Evolutionary conservation across 164 flowering plant genomes (phyloP), one percentile per base, ranked within the genome.

Genomic region (Cinnamomum micranthum): DNA sequence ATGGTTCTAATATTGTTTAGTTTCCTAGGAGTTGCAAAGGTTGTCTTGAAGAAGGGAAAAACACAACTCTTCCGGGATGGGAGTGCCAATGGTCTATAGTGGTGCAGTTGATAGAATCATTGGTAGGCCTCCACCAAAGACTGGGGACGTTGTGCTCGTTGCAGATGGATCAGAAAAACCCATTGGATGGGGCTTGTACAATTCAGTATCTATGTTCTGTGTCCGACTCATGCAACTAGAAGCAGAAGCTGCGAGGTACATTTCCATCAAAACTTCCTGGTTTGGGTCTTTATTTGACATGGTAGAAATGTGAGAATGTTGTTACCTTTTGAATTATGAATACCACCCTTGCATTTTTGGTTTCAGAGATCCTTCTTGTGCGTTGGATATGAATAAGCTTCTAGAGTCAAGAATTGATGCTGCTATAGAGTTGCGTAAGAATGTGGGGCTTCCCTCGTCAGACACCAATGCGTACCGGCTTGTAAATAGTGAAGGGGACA

Each of bases 21-120:
- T 75, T 77, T 68, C 67, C 68, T 73, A 95, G 98, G 96, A 72
- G 72, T 93, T 80, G 92, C 97, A 24, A 95, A 88, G 83, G 98
- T 95, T 76, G 92, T 95, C 15, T 82, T 95, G 64, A 95, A 95
- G 72, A 93, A 92, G 85, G 99, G 99, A 60, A 95, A 95, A 81
- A 87, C 93, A 14, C 93, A 89, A 63, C 85, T 95, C 31, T 95
- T 95, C 71, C 89, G 81, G 75, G 88, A 93, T 86, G 99, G 98
- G 70, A 92, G 93, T 75, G n/a, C 98, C 99, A 33, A 95, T 95
- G 98, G 96, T 95, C 31, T 95, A 95, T 68, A 95, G 96, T 78
- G 98, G 99, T 67, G 99, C 99, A 33, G 93, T 95, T 65, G 98
- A 95, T 81, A 88, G 97, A 74, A 90, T 95, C 28, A 82, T 95